Evolutionary conservation across 352 stramenopile genomes (phyloP).

Genomic region (Phytophthora kernoviae): DNA sequence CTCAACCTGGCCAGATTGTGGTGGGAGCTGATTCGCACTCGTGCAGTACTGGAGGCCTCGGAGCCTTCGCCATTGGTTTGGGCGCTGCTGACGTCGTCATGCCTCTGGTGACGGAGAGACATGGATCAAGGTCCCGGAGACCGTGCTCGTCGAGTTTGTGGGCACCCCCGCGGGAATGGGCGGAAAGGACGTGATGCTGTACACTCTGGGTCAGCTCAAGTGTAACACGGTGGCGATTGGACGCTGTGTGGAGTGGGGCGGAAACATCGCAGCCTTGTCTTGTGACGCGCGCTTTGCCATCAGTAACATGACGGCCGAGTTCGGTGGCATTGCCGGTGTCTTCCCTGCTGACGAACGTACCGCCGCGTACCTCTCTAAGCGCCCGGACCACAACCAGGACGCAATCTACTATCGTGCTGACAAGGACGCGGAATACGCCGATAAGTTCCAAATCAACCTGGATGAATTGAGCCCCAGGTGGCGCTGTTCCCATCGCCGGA

Average conservation of each 20-base stretch:
- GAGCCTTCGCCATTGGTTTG: slow-evolving; percentile 79
- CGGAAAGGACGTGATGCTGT: slow-evolving; percentile 89
- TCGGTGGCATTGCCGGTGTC: slow-evolving; percentile 83
- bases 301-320: slow-evolving; percentile 88
- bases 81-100: slow-evolving; percentile 84
- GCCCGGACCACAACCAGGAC: slow-evolving; percentile 76
- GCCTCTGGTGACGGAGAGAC: slow-evolving; percentile 85
- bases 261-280: slow-evolving; percentile 78
- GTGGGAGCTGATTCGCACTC: slow-evolving; percentile 84
- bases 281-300: slow-evolving; percentile 87
- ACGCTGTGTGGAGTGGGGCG: slow-evolving; percentile 80
- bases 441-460: slow-evolving; percentile 79
- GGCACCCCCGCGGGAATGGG: slow-evolving; percentile 72
- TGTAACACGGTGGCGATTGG: slow-evolving; percentile 86
- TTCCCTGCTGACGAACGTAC: slow-evolving; percentile 82
- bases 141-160: slow-evolving; percentile 85
- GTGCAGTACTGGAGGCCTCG: slow-evolving; percentile 76
- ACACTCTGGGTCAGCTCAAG: slow-evolving; percentile 85
- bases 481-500: slow-evolving; percentile 82
- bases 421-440: slow-evolving; percentile 71
- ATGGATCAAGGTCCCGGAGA: slow-evolving; percentile 89
- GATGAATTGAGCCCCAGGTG: slow-evolving; percentile 71
- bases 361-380: slow-evolving; percentile 79
- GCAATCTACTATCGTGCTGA: slow-evolving; percentile 86
- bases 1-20: slow-evolving; percentile 84